Evolutionary conservation across 2,329 filamentous ascomycete species (phyloP), one percentile per base, ranked within the genome.

Genomic region (Polychaeton citri): DNA sequence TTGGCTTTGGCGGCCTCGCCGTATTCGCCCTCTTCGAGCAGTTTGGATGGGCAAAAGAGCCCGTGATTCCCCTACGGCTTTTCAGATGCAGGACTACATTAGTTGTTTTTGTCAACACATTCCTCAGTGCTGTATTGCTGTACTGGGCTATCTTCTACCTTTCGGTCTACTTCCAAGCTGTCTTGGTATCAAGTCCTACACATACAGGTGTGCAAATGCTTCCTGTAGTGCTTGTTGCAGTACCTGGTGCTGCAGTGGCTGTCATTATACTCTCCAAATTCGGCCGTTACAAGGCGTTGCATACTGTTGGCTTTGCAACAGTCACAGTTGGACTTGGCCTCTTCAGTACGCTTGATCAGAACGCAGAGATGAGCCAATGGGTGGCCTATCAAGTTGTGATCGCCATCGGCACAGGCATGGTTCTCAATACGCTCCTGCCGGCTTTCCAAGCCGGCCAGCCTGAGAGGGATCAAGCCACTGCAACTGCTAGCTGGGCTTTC

Each of bases 1-100:
- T 68, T 2, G 66, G 68, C 1, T 16, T 61, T 1, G 21, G 56
- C 2, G 64, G 64, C 7, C 42, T 69, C 2, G 35, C 55, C 2
- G 39, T 45, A 0, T 60, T 67, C 19, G 38, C 53, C 4, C 24
- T 58, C 4, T 69, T 59, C 51, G 71, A 69, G 53, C 68, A 68
- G 36, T 49, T 82, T 7, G n/a, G n/a, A 4, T 47, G 42, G 15
- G 79, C 79, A 3, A 63, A 65, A 36, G 72, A 76, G 45, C 79
- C 81, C 0, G 59, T 86, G n/a, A 77, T 85, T 45, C 81, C 79
- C 0, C 57, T 81, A 37, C 62, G 62, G 2, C 59, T 84, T 0
- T 81, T 83, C 55, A 76, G 76, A 1, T 62, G 66, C 3, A 64
- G 79, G n/a, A 47, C 59, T 1, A 30, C 28, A 9, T 31, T 19